Evolutionary conservation across 495 filamentous ascomycete genomes (phyloP), one percentile per base, ranked within the genome.

Genomic region (Immersiella caudata): DNA sequence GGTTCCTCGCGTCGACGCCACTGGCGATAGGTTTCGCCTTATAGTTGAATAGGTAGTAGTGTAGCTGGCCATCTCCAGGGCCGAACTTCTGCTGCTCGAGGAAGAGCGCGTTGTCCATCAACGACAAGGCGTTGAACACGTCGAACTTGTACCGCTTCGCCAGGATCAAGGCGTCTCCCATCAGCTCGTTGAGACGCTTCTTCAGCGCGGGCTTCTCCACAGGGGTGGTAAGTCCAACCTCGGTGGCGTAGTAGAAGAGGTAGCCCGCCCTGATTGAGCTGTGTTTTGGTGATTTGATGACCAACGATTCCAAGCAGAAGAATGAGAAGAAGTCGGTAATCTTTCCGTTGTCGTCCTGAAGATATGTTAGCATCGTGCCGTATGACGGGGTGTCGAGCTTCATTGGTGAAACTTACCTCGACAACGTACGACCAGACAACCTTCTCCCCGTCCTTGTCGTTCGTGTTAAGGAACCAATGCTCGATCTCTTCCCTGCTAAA

Each of bases 1-100:
- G 79, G 72, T 95, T 95, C 69, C 85, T 87, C 64, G 85, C 83
- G 76, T 97, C 88, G 25, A 97, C 88, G 27, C 95, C 95, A 25
- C 95, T 93, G 11, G 86, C 81, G 67, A 99, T 88, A 9, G 88
- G 88, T 52, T 88, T 85, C 9, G 93, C 90, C 36, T 92, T 88
- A 83, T 97, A 99, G 80, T 98, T 99, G 83, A 94, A 99, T 16
- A 99, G 83, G 75, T 99, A 99, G 78, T 90, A 99, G 74, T 98
- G 93, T 65, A 99, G 82, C 74, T 93, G 91, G 56, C 95, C 95
- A 74, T 99, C 95, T 18, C 95, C 95, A 7, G 90, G 86, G 25
- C 94, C 94, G 67, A 97, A 99, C 77, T 94, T 97, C 72, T 97
- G 91, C 61, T 96, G 83, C 71, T 92, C 88, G 12, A 99, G 84